Conservation (phyloP, 106 monocot genomes). For the Iris macrosiphon region DNA sequence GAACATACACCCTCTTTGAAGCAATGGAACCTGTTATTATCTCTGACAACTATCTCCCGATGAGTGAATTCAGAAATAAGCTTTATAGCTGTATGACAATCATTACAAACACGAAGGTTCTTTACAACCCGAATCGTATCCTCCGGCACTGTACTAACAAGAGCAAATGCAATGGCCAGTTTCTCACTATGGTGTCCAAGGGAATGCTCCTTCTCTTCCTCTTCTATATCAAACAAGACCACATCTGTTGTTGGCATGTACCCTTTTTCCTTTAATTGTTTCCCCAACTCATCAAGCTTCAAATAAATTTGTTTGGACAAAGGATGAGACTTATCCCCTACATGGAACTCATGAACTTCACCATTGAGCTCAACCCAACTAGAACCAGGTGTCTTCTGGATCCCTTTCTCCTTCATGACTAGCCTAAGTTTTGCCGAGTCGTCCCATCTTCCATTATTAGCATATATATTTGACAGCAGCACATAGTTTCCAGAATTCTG, state of each 20-base stretch:
- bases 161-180: constrained; percentile 43
- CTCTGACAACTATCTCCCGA: constrained; percentile 56
- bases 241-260: constrained; percentile 32
- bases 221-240: constrained; percentile 55
- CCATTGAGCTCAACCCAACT: constrained; percentile 70
- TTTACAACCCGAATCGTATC: constrained; percentile 59
- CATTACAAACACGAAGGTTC: constrained; percentile 73
- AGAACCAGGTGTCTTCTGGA: constrained; percentile 59
- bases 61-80: constrained; percentile 41
- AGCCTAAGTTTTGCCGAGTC: constrained; percentile 54
- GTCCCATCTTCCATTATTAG: constrained; percentile 50
- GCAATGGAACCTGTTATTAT: constrained; percentile 63
- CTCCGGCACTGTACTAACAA: constrained; percentile 15
- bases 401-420: constrained; percentile 38
- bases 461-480: constrained; percentile 63
- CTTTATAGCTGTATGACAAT: constrained; percentile 65
- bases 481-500: constrained; percentile 74
- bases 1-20: constrained; percentile 61
- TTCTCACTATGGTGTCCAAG: constrained; percentile 52
- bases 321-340: constrained; percentile 51
- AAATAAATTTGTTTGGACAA: constrained; percentile 25
- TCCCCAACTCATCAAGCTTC: constrained; percentile 47
- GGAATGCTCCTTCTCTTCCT: constrained; percentile 46
- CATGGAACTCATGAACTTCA: constrained; percentile 61
- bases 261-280: constrained; percentile 36